Base-by-base conservation (phyloP, 495 filamentous ascomycete genomes). In the Penicillium steckii region DNA sequence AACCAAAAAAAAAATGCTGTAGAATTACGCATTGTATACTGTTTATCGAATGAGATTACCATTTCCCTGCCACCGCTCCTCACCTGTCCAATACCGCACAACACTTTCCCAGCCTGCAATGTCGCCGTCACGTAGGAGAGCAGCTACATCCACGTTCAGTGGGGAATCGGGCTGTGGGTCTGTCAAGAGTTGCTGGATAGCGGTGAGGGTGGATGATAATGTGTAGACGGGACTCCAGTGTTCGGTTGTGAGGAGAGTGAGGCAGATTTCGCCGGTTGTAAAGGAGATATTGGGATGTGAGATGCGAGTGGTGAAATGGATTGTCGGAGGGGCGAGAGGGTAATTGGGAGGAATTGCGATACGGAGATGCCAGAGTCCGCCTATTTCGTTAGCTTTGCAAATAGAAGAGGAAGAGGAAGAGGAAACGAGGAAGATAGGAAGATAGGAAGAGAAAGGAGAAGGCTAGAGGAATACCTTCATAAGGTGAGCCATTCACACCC, bases 211-310 rank as follows among this genome's bases (percentile, higher is more conserved):
- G 53, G 82, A 78, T 19, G 86, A 81, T 19, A 97, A 76, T 24
- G 86, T 93, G 63, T 94, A 95, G 25, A 87, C 82, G 25, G 91
- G 87, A 54, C 85, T 85, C 94, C 94, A 98, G 40, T 81, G 79
- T 24, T 84, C 82, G 56, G 86, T 87, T 18, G 77, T 81, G 38
- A 98, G 71, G 48, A 98, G 77, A 54, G 96, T 92, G 10, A 97
- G 80, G 61, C 94, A 97, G 66, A 98, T 94, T 66, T 96, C 89
- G 60, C 94, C 94, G 4, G 85, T 91, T 56, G 76, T 75, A 63
- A 90, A 85, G 51, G 79, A 77, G 21, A 97, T 80, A 71, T 96
- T 96, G 8, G 93, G 85, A 70, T 96, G 92, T 60, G 87, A 91
- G 57, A 94, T 84, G 43, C 80, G 81, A 23, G 90, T 97, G 1